Conservation (phyloP, 495 filamentous ascomycete species). For the Staphylotrichum longicolle region DNA sequence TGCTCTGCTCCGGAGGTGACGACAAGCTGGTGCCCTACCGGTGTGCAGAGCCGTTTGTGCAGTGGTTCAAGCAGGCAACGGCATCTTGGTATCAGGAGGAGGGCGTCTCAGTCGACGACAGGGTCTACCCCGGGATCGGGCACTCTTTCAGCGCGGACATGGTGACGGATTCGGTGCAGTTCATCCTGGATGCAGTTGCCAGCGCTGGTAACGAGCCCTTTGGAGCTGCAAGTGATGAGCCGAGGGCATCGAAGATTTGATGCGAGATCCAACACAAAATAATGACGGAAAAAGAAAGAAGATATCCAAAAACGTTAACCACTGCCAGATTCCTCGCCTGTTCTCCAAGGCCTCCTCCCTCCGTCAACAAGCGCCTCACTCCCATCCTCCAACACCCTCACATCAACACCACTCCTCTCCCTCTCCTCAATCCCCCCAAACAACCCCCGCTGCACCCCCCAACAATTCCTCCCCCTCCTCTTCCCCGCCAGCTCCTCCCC, state of each 20-base stretch:
- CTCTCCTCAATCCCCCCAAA: constrained; percentile 41
- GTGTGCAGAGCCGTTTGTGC: constrained; percentile 65
- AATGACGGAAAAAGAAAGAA: neutral
- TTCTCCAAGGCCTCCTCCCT: constrained; percentile 34
- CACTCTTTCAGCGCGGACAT: constrained; percentile 74
- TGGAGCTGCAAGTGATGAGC: neutral
- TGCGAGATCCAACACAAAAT: neutral
- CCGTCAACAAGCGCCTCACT: constrained; percentile 38
- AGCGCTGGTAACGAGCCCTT: constrained; percentile 22
- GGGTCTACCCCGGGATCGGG: constrained; percentile 66
- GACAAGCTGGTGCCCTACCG: constrained; percentile 86
- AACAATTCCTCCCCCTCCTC: constrained; percentile 49
- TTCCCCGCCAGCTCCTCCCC: constrained; percentile 48
- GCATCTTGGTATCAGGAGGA: constrained; percentile 58
- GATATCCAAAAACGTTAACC: neutral
- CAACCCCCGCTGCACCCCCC: constrained; percentile 40
- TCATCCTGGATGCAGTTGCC: constrained; percentile 55
- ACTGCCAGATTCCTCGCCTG: constrained; percentile 1
- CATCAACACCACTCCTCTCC: constrained; percentile 36
- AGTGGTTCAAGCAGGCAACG: constrained; percentile 63
- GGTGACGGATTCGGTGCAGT: constrained; percentile 65
- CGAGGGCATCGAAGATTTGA: constrained; percentile 28
- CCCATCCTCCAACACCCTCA: constrained; percentile 26
- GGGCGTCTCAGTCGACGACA: constrained; percentile 63
- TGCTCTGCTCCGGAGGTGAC: constrained; percentile 69